Evolutionary conservation across 805 yeast genomes (phyloP), one percentile per base, ranked within the genome.

Genomic region (Clavispora carvajalis): DNA sequence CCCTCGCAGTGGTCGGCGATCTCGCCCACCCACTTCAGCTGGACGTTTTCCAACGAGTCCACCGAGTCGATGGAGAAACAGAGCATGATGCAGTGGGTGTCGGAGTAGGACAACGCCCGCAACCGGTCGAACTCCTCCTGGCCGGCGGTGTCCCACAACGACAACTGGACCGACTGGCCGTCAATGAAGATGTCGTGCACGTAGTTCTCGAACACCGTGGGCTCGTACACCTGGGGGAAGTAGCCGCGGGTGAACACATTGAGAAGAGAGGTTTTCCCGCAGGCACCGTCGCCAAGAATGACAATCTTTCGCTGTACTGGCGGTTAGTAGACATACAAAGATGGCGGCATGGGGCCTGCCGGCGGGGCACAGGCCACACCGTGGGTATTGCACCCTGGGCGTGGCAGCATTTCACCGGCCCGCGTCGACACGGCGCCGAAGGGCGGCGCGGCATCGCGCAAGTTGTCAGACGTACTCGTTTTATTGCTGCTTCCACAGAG

Each of bases 61-160:
- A 84, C 79, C 4, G 96, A 87, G 63, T 91, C 99, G 41, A 91
- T 89, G 34, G 95, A 80, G 60, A 91, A 91, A 68, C 99, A 93
- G 43, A 91, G 76, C 90, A 91, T 93, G 54, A 93, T 90, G 55
- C 96, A 87, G 64, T 91, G 97, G 3, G 99, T 93, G 62, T 93
- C 98, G 21, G 90, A 82, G 63, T 93, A 93, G 37, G 95, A 85
- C 46, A 91, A 72, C 1, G 97, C 87, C 61, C 99, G 78, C 61
- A 91, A 74, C 48, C 97, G 76, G 62, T 91, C 99, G 54, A 91
- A 91, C 67, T 91, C 99, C 66, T 91, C 99, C 70, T 91, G 99
- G 7, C 99, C 99, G 1, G 99, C 99, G 5, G 99, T 91, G 61
- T 91, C 99, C 99, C 99, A 93, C 40, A 91, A 70, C 12, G 96